Percentiles rank a stretch among this genome's conserved stretches.
These are phyloP conservation scores for Chrysosporium queenslandicum DNA, from an alignment of 2,329 filamentous ascomycete species.

Conservation along the genomic window DNA sequence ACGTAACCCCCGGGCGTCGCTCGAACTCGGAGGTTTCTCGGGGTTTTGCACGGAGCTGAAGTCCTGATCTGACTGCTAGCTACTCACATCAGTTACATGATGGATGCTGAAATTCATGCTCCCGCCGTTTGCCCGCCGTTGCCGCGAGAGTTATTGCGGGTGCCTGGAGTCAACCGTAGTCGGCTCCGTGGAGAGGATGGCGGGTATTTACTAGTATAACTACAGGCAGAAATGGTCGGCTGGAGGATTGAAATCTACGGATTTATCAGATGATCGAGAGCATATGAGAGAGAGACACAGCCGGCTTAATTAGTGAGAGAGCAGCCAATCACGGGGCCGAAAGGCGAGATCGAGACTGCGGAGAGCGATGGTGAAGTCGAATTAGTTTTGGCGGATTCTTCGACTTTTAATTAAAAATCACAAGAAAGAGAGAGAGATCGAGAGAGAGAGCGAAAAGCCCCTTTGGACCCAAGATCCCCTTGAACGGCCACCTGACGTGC, in stretches of 20 bases:
- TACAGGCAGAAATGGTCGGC: too few relatives aligned
- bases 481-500: background rate
- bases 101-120: slow-evolving; percentile 7
- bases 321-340: background rate
- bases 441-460: background rate
- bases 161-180: background rate
- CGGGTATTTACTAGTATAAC: too few relatives aligned
- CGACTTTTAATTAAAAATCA: background rate
- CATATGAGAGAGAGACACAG: background rate
- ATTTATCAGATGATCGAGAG: background rate
- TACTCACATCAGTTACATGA: slow-evolving; percentile 7
- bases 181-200: too few relatives aligned
- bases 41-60: background rate
- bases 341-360: background rate
- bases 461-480: background rate
- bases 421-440: too few relatives aligned
- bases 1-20: too few relatives aligned
- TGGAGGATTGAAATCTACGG: background rate
- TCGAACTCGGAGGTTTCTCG: background rate
- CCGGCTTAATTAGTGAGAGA: background rate
- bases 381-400: background rate
- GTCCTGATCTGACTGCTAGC: slow-evolving; percentile 1
- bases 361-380: background rate
- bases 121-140: too few relatives aligned
- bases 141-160: too few relatives aligned